Evolutionary conservation across 2,329 filamentous ascomycete species (phyloP).

Genomic region (Juglanconis sp.): DNA sequence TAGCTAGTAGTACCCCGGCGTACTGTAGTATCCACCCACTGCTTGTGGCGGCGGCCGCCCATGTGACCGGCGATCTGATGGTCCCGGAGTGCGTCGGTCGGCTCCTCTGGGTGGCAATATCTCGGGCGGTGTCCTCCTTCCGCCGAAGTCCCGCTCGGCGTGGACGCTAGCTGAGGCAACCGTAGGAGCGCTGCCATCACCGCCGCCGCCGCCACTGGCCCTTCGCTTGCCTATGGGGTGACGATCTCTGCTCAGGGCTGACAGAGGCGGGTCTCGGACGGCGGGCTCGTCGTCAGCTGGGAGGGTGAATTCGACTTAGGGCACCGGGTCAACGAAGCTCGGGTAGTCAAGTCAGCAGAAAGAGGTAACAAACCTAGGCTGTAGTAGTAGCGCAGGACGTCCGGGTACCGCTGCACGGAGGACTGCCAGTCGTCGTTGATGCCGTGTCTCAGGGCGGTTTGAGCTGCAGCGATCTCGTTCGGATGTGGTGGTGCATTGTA

Average conservation of each 20-base stretch:
- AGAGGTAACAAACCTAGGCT: constrained; percentile 39
- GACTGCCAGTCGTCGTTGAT: constrained; percentile 78
- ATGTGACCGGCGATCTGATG: constrained; percentile 23
- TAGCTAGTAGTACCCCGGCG: neutral
- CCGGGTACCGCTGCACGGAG: constrained; percentile 72
- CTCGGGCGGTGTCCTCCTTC: constrained; percentile 36
- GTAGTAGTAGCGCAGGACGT: constrained; percentile 80
- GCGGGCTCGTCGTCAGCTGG: constrained; percentile 59
- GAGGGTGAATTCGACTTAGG: constrained; percentile 56
- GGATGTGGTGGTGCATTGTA: constrained; percentile 58
- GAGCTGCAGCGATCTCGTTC: constrained; percentile 60
- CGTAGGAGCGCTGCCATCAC: constrained; percentile 23
- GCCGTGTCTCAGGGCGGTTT: constrained; percentile 65
- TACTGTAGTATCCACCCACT: constrained; percentile 20
- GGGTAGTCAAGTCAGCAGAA: neutral
- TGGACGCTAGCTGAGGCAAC: constrained; percentile 35
- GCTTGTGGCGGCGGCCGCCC: constrained; percentile 23
- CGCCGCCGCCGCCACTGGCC: constrained; percentile 19
- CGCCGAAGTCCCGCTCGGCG: constrained; percentile 30
- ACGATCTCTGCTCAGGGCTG: constrained; percentile 46
- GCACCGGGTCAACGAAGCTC: neutral
- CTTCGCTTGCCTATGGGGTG: constrained; percentile 41
- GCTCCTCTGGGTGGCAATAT: constrained; percentile 24
- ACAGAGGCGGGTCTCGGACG: constrained; percentile 59
- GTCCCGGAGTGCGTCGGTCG: constrained; percentile 38